A percentile compares a stretch with the other conserved stretches of the same genome.
These are phyloP conservation scores for Diutina pseudorugosa DNA, from an alignment of 1,139 yeast species.

Conservation along the genomic window DNA sequence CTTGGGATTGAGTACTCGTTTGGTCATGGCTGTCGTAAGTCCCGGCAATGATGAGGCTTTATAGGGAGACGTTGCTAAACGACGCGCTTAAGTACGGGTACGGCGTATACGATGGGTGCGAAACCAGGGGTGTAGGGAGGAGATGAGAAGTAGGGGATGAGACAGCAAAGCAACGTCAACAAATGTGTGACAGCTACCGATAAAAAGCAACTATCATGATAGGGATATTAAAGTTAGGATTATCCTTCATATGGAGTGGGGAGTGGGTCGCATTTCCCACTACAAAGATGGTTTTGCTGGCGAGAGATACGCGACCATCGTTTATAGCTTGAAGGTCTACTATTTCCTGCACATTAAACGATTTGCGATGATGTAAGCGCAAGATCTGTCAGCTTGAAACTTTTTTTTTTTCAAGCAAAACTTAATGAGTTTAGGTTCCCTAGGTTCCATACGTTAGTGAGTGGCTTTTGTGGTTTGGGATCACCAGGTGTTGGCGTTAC, in stretches of 20 bases:
- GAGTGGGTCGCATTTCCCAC: too few species aligned
- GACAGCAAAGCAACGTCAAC: too few species aligned
- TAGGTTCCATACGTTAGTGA: not conserved
- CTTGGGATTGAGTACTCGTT: conserved; percentile 42
- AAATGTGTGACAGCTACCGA: too few species aligned
- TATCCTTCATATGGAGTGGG: too few species aligned
- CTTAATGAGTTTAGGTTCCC: too few species aligned
- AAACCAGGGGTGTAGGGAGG: not conserved
- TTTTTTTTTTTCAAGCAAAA: too few species aligned
- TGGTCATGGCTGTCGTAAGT: not conserved
- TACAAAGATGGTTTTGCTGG: too few species aligned
- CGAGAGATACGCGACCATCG: too few species aligned
- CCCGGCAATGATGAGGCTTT: not conserved
- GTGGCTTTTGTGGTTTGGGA: not conserved
- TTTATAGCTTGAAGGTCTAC: too few species aligned
- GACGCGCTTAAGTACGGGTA: not conserved
- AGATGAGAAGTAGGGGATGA: not conserved
- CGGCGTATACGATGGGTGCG: not conserved
- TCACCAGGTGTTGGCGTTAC: not conserved
- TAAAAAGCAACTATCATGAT: too few species aligned
- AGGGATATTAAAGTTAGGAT: too few species aligned
- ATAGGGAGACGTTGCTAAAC: not conserved
- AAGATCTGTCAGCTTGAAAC: too few species aligned
- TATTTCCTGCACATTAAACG: not conserved
- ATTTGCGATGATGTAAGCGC: not conserved